Conservation (phyloP, 2,329 filamentous ascomycete genomes). For the Coniochaeta prunicola region DNA sequence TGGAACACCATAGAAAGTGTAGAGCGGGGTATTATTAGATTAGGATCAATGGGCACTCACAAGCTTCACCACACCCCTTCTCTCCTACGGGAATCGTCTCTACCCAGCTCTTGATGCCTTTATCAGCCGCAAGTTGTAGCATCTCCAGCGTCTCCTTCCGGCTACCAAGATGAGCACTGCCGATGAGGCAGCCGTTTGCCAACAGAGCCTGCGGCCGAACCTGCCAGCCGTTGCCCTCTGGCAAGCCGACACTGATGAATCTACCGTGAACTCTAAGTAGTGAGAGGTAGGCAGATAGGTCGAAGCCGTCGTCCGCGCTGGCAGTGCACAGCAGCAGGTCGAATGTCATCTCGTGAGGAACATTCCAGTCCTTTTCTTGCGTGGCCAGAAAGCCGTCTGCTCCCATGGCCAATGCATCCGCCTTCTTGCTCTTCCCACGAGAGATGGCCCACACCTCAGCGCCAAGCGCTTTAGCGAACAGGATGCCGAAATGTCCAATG, state of each 20-base stretch:
- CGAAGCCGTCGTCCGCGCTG: conserved; percentile 52
- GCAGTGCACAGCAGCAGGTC: conserved; percentile 73
- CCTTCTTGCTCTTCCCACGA: conserved; percentile 52
- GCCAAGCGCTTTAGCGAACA: conserved; percentile 62
- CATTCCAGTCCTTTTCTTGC: conserved; percentile 48
- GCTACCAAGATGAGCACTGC: conserved; percentile 65
- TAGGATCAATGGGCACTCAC: too few species aligned
- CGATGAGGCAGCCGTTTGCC: conserved; percentile 66
- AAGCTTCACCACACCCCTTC: conserved; percentile 38
- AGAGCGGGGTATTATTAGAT: too few species aligned
- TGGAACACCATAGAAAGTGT: too few species aligned
- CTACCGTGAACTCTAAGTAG: conserved; percentile 75
- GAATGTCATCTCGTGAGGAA: conserved; percentile 54
- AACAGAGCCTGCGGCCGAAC: conserved; percentile 71
- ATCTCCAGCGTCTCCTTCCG: conserved; percentile 64
- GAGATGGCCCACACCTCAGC: conserved; percentile 57
- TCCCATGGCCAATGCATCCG: conserved; percentile 50
- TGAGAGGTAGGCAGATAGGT: conserved; percentile 64
- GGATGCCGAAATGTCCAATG: conserved; percentile 62
- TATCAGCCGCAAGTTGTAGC: conserved; percentile 63
- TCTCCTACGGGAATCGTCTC: conserved; percentile 68
- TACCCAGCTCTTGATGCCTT: conserved; percentile 63
- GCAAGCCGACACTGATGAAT: conserved; percentile 75
- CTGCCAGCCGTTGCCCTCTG: conserved; percentile 64
- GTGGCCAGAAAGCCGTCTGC: conserved; percentile 55